Base-by-base conservation (phyloP, 2,329 filamentous ascomycete species). In the Penicillium sp. region DNA sequence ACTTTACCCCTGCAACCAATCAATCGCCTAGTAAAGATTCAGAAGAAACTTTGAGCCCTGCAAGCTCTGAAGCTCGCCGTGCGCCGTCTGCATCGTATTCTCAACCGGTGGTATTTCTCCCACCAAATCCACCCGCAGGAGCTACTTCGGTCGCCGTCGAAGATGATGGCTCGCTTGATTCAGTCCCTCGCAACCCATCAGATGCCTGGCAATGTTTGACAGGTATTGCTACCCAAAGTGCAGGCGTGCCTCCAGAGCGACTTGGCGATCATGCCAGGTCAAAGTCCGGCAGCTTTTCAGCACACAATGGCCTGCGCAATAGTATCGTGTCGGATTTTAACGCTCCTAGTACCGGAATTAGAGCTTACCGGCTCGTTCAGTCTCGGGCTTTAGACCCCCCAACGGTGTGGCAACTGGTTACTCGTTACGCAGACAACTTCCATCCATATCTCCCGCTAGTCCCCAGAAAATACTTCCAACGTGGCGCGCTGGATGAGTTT, bases 381-480 rank as follows among this genome's bases (percentile, higher is more conserved):
- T 71, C 76, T 39, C 71, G 73, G n/a, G 73, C 70, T 69, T 66
- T 78, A 70, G 76, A 84, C 75, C 67, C 74, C 57, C 76, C 78
- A 14, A 81, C 79, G 19, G 75, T 86, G 35, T 80, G 79, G 61
- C 76, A 81, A 60, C 73, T 86, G 41, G 75, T 86, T 19, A 72
- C 76, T 39, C 84, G 86, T 27, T 90, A 88, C 63, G 84, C 84
- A 54, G 78, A 86, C 56, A 80, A 85, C 59, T 90, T 88, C 62
- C 87, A 90, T 65, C 85, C 86, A 0, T 90, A 87, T 73, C 88
- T 89, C 55, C 88, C 88, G 0, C 75, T 91, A 26, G 87, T 88
- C 0, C 85, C 87, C 10, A 77, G 79, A 37, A 80, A 82, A 60
- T 84, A 86, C 44, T 83, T 88, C 61, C 78, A 85, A 59, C 76